Evolutionary conservation across 2,329 filamentous ascomycete species (phyloP).

Genomic region (Didymella pomorum): DNA sequence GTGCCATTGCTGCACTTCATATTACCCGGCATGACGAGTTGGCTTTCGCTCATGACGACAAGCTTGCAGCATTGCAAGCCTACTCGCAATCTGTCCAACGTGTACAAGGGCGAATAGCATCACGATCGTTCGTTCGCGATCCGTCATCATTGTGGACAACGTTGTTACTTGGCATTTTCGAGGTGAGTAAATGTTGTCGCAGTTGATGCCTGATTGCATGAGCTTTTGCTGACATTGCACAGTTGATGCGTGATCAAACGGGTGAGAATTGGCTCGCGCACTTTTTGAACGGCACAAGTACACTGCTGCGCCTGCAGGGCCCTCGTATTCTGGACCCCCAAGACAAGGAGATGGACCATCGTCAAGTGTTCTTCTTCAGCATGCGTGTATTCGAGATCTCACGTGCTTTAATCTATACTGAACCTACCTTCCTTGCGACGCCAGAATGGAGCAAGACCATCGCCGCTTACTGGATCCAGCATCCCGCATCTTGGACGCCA

Average conservation of each 20-base stretch:
- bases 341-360: constrained; percentile 13
- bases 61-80: constrained; percentile 25
- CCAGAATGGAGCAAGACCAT: constrained; percentile 31
- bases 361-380: constrained; percentile 36
- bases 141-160: constrained; percentile 38
- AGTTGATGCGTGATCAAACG: constrained; percentile 41
- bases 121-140: constrained; percentile 21
- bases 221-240: not conserved
- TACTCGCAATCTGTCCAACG: constrained; percentile 30
- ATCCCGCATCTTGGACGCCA: constrained; percentile 29
- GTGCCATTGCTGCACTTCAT: constrained; percentile 31
- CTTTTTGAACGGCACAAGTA: constrained; percentile 39
- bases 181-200: constrained; percentile 22
- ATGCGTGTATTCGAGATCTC: constrained; percentile 41
- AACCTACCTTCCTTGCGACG: constrained; percentile 33
- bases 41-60: not conserved
- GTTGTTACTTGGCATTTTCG: constrained; percentile 37
- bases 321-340: constrained; percentile 20
- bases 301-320: constrained; percentile 33
- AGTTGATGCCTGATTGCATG: not conserved
- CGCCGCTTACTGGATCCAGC: constrained; percentile 27
- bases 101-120: constrained; percentile 25
- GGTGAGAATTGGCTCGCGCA: constrained; percentile 40
- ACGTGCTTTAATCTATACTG: constrained; percentile 37
- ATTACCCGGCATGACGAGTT: constrained; percentile 1